Percentiles rank a stretch among this genome's conserved stretches.
Conservation (phyloP, 176 grass and related monocot genomes). For the Stipa capillata region DNA sequence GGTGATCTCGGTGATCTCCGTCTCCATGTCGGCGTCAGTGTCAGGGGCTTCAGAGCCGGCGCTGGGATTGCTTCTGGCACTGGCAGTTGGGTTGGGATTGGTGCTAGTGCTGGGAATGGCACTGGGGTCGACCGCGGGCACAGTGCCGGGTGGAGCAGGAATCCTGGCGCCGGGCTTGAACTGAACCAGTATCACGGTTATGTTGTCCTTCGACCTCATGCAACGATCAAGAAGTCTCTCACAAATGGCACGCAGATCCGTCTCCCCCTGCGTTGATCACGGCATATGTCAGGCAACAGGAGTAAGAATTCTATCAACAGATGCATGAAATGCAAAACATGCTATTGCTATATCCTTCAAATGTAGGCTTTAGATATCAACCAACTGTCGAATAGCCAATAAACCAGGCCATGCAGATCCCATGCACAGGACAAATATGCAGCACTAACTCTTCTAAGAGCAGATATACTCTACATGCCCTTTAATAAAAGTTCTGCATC, state of each 20-base stretch:
- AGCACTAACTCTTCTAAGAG: neutral
- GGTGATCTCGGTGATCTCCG: too few species aligned
- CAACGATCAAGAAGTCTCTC: neutral
- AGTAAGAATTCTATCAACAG: neutral
- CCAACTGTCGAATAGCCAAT: neutral
- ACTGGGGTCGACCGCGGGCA: neutral
- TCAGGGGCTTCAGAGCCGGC: neutral
- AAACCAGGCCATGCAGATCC: too few species aligned
- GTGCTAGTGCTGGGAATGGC: neutral
- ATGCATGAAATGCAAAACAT: neutral
- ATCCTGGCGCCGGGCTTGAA: neutral
- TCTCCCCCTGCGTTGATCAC: neutral
- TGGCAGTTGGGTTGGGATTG: too few species aligned
- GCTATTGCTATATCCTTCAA: neutral
- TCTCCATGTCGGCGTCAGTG: neutral
- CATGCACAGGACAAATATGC: neutral
- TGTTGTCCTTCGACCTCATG: neutral
- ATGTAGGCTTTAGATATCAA: neutral
- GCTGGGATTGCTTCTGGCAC: neutral
- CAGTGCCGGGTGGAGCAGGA: neutral
- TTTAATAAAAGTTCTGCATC: neutral
- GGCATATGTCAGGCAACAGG: neutral
- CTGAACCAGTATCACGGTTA: slow-evolving; percentile 2
- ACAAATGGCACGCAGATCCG: neutral
- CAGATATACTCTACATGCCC: neutral